A percentile compares a stretch with the other conserved stretches of the same genome.
Evolutionary conservation across 768 basidiomycete species (phyloP).

Genomic region (Termitomyces sp.): DNA sequence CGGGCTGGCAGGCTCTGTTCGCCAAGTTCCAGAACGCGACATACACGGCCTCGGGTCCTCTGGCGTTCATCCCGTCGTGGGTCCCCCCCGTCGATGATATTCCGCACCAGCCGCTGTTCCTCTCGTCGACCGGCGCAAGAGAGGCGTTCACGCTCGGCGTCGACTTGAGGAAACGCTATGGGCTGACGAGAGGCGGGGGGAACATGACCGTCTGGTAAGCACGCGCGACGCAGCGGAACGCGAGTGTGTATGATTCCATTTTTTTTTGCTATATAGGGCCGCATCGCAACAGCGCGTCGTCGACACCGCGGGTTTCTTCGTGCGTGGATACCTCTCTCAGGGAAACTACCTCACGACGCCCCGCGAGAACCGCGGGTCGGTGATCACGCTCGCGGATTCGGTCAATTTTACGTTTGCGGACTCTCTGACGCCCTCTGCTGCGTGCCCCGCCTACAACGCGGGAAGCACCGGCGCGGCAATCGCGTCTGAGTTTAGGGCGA

Average conservation of each 20-base stretch:
- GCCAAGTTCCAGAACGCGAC: slow-evolving; percentile 35
- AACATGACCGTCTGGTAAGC: slow-evolving; percentile 40
- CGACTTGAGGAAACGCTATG: slow-evolving; percentile 31
- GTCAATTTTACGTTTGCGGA: slow-evolving; percentile 37
- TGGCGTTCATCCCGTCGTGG: slow-evolving; percentile 37
- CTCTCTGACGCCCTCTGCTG: slow-evolving; percentile 35
- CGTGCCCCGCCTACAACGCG: slow-evolving; percentile 29
- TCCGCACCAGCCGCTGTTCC: slow-evolving; percentile 32
- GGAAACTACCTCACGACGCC: slow-evolving; percentile 31
- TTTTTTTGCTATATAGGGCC: too few relatives aligned
- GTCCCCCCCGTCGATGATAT: slow-evolving; percentile 32
- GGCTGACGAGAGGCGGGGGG: slow-evolving; percentile 31
- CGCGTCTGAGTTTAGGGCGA: slow-evolving; percentile 24
- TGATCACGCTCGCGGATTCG: slow-evolving; percentile 34
- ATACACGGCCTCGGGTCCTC: slow-evolving; percentile 31
- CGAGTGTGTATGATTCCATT: too few relatives aligned
- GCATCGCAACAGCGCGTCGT: slow-evolving; percentile 36
- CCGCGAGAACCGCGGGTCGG: slow-evolving; percentile 28
- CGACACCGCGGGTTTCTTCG: slow-evolving; percentile 35
- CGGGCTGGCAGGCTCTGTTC: slow-evolving; percentile 32
- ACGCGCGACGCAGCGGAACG: too few relatives aligned
- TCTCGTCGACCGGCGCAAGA: slow-evolving; percentile 31
- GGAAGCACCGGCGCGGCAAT: slow-evolving; percentile 24
- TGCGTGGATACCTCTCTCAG: slow-evolving; percentile 36
- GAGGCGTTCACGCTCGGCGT: slow-evolving; percentile 38